A percentile compares a stretch with the other conserved stretches of the same genome.
Conservation (phyloP, 306 rosid genomes). For the Fagus sylvatica region DNA sequence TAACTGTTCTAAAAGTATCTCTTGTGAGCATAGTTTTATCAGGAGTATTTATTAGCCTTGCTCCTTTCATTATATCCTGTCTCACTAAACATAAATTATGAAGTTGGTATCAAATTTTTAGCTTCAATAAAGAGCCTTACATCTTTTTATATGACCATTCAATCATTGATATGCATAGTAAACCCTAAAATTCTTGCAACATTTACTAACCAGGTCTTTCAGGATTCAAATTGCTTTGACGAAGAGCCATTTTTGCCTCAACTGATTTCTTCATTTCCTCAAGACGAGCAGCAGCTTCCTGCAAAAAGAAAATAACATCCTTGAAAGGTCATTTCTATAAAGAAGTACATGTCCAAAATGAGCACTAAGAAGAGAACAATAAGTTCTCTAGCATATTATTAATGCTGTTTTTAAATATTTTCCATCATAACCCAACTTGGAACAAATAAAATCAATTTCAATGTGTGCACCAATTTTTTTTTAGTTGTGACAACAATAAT, state of each 20-base stretch:
- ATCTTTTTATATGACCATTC: background rate
- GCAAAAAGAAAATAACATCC: constrained; percentile 11
- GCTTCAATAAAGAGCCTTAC: background rate
- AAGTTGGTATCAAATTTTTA: background rate
- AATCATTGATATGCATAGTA: constrained; percentile 3
- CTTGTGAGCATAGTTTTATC: background rate
- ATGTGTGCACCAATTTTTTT: background rate
- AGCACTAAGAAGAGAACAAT: no score
- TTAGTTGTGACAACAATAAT: background rate
- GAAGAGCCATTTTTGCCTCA: constrained; percentile 84
- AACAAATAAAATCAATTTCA: background rate
- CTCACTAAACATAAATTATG: background rate
- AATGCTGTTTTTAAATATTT: background rate
- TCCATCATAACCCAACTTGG: background rate
- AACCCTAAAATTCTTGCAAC: constrained; percentile 6
- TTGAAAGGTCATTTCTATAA: constrained; percentile 16
- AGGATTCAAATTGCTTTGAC: constrained; percentile 89
- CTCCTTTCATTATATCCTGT: background rate
- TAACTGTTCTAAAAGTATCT: background rate
- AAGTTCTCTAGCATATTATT: background rate
- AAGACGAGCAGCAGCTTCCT: constrained; percentile 89
- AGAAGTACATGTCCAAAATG: constrained; percentile 14
- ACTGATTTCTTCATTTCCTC: constrained; percentile 86
- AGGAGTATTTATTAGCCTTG: background rate
- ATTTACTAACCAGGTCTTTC: constrained; percentile 88